These are phyloP conservation scores for Sphaceloma murrayae DNA, from an alignment of 2,329 filamentous ascomycete genomes.

Conservation along the genomic window DNA sequence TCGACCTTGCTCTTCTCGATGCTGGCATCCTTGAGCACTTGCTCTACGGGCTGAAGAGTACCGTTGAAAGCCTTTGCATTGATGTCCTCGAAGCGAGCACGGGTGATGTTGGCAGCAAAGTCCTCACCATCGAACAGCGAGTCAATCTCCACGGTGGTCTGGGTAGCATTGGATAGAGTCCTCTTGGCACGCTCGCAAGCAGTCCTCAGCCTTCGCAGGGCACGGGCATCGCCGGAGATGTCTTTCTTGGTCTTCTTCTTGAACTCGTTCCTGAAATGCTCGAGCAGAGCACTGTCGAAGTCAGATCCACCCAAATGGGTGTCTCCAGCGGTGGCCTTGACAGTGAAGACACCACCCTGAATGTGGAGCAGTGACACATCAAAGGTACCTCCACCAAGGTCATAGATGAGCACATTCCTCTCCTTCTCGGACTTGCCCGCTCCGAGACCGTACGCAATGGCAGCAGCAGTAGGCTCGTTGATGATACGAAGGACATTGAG, in stretches of 20 bases:
- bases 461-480: slow-evolving; percentile 97
- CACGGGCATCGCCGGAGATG: slow-evolving; percentile 74
- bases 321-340: slow-evolving; percentile 96
- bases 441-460: slow-evolving; percentile 96
- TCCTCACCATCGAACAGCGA: slow-evolving; percentile 97
- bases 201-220: slow-evolving; percentile 89
- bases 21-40: slow-evolving; percentile 86
- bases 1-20: slow-evolving; percentile 88
- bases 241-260: slow-evolving; percentile 67
- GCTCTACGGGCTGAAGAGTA: slow-evolving; percentile 88
- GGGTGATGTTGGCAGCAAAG: slow-evolving; percentile 93
- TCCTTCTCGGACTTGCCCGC: slow-evolving; percentile 86
- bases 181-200: slow-evolving; percentile 99
- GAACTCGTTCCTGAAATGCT: slow-evolving; percentile 97
- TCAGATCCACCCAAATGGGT: slow-evolving; percentile 93
- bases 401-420: slow-evolving; percentile 98
- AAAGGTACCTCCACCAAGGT: slow-evolving; percentile 99
- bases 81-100: slow-evolving; percentile 97
- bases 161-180: slow-evolving; percentile 92
- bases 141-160: slow-evolving; percentile 97
- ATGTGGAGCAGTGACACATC: slow-evolving; percentile 99
- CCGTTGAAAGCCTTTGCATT: slow-evolving; percentile 92
- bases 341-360: slow-evolving; percentile 97
- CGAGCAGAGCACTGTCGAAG: slow-evolving; percentile 91
- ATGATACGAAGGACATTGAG: slow-evolving; percentile 99